Conservation (phyloP, 495 filamentous ascomycete species). For the Talaromyces thailandensis region DNA sequence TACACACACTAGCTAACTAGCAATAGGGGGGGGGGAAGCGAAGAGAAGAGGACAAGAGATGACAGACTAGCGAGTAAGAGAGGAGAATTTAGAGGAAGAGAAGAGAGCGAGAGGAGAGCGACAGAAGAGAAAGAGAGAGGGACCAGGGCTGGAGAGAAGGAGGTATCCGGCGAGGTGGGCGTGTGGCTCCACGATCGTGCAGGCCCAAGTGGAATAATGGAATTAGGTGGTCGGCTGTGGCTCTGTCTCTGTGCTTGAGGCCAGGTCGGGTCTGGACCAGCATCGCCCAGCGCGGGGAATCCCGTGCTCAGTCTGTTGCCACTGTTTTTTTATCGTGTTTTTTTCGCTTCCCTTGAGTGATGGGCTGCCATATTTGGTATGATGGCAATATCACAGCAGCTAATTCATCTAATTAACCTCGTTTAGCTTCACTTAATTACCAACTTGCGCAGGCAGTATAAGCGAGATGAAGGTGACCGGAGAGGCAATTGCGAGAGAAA, state of each 20-base stretch:
- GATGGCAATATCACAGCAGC: not conserved
- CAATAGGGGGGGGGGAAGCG: conserved; percentile 9
- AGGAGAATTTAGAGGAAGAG: conserved; percentile 7
- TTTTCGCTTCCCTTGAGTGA: not conserved
- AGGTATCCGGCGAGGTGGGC: conserved; percentile 8
- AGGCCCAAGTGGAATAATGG: conserved; percentile 7
- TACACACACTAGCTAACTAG: not conserved
- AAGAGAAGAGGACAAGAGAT: conserved; percentile 8
- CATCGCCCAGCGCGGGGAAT: conserved; percentile 7
- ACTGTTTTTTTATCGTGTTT: not conserved
- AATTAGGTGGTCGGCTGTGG: conserved; percentile 4
- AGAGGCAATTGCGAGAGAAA: not conserved
- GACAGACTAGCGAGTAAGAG: conserved; percentile 6
- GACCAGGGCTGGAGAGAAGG: not conserved
- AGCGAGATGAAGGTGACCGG: not conserved
- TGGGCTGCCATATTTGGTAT: not conserved
- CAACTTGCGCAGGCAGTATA: not conserved
- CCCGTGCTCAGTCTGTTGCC: not conserved
- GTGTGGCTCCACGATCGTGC: conserved; percentile 11
- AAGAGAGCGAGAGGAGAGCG: conserved; percentile 3
- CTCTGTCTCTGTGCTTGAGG: not conserved
- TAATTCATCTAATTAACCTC: not conserved
- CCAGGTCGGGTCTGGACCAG: conserved; percentile 1
- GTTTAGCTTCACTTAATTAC: not conserved
- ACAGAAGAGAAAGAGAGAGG: conserved; percentile 7